Percentiles rank a stretch among this genome's conserved stretches.
Evolutionary conservation across 2,329 filamentous ascomycete species (phyloP).

Genomic region (Aspergillus felis): DNA sequence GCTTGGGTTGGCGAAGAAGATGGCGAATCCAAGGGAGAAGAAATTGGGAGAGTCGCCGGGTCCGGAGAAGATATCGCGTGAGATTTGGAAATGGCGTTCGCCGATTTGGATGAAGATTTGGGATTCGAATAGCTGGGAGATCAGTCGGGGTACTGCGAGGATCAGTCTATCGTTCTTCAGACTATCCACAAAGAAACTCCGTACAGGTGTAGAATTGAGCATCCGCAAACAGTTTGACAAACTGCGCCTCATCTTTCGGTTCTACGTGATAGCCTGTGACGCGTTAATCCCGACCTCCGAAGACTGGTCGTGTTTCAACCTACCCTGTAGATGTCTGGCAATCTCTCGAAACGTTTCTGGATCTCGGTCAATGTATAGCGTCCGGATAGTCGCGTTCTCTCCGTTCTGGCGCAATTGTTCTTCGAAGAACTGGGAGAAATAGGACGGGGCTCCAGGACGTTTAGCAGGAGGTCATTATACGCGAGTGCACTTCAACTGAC

Average conservation of each 20-base stretch:
- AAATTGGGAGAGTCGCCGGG: slow-evolving; percentile 94
- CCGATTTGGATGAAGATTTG: slow-evolving; percentile 92
- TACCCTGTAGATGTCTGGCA: slow-evolving; percentile 77
- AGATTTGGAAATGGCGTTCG: slow-evolving; percentile 80
- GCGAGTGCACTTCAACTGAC: slow-evolving; percentile 43
- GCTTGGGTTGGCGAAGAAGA: slow-evolving; percentile 76
- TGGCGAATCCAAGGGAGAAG: slow-evolving; percentile 84
- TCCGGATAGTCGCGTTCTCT: slow-evolving; percentile 61
- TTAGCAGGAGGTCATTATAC: slow-evolving; percentile 36
- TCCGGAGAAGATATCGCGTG: slow-evolving; percentile 77
- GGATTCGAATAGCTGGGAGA: slow-evolving; percentile 85
- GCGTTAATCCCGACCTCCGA: slow-evolving; percentile 1
- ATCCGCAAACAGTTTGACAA: slow-evolving; percentile 88
- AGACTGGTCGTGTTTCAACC: not conserved
- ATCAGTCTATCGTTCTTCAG: not conserved
- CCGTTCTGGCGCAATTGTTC: slow-evolving; percentile 69
- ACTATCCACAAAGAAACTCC: slow-evolving; percentile 22
- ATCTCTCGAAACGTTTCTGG: slow-evolving; percentile 87
- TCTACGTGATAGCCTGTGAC: slow-evolving; percentile 70
- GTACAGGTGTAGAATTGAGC: slow-evolving; percentile 87
- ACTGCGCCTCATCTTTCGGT: slow-evolving; percentile 78
- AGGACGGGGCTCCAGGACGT: slow-evolving; percentile 74
- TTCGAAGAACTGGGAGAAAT: slow-evolving; percentile 91
- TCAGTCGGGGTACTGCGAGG: slow-evolving; percentile 74
- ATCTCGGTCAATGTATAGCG: slow-evolving; percentile 92